phyloP scores from a whole-genome alignment of 179 eudicot species.

The Vitellaria paradoxa region DNA sequence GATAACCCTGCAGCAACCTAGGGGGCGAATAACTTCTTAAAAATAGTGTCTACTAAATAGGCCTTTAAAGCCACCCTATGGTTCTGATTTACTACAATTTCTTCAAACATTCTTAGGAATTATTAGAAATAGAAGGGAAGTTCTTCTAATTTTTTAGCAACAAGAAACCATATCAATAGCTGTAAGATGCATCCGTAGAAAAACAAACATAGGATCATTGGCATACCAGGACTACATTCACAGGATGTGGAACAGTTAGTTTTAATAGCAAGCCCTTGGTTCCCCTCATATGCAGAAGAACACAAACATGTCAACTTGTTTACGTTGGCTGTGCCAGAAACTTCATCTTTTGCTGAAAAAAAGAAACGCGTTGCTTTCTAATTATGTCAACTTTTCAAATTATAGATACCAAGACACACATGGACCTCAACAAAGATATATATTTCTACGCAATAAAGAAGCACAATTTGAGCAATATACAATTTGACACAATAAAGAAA shows the following conservation, averaged over 20 bases:
- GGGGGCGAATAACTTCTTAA: no score
- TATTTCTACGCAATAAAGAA: background rate
- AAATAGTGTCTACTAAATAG: no score
- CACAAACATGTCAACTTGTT: slow-evolving; percentile 74
- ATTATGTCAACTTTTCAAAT: background rate
- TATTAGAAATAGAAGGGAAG: background rate
- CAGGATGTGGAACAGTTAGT: slow-evolving; percentile 74
- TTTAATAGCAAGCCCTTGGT: slow-evolving; percentile 33
- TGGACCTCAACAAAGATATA: background rate
- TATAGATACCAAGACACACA: background rate
- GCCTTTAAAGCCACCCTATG: no score
- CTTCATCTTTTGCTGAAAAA: slow-evolving; percentile 36
- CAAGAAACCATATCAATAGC: background rate
- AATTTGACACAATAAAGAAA: background rate
- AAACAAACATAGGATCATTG: background rate
- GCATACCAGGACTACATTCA: slow-evolving; percentile 68
- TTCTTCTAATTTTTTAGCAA: background rate
- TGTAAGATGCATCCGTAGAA: background rate
- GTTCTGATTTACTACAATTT: no score
- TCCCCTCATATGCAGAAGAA: slow-evolving; percentile 41
- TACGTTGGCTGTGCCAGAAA: slow-evolving; percentile 34
- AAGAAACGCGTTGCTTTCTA: slow-evolving; percentile 10
- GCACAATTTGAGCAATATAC: background rate
- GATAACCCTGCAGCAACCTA: no score
- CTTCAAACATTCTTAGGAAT: background rate